phyloP scores from a whole-genome alignment of 345 rosid species.

The Eutrema heterophyllum region DNA sequence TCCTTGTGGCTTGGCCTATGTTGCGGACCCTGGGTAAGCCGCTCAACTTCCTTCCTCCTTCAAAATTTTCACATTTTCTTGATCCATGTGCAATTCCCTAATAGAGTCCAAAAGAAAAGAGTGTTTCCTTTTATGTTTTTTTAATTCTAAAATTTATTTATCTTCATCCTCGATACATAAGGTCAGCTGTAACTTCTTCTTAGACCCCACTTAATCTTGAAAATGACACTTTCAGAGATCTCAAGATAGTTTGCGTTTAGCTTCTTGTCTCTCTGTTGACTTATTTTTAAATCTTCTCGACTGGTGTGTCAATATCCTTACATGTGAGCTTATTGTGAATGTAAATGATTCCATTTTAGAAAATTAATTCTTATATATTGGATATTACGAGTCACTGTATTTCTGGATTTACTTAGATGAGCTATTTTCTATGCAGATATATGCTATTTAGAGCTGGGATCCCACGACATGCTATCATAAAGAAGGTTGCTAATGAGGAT shows the following conservation, averaged over 20 bases:
- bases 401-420: slow-evolving; percentile 9
- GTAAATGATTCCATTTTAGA: neutral
- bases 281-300: neutral
- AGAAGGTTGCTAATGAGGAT: slow-evolving; percentile 81
- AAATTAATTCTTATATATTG: neutral
- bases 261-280: slow-evolving; percentile 4
- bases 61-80: slow-evolving; percentile 8
- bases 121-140: neutral
- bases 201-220: neutral
- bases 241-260: neutral
- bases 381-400: slow-evolving; percentile 4
- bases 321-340: slow-evolving; percentile 12
- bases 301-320: slow-evolving; percentile 3
- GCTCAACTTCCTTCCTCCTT: slow-evolving; percentile 13
- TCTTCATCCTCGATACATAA: neutral
- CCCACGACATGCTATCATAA: slow-evolving; percentile 91
- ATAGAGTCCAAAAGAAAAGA: neutral
- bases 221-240: neutral
- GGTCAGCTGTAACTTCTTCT: neutral
- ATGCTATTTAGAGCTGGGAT: slow-evolving; percentile 95
- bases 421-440: slow-evolving; percentile 49
- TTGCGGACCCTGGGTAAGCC: slow-evolving; percentile 92
- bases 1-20: slow-evolving; percentile 85
- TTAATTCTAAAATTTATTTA: neutral
- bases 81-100: neutral